Conservation (phyloP, 2,329 filamentous ascomycete genomes). For the Fusarium sublunatum region DNA sequence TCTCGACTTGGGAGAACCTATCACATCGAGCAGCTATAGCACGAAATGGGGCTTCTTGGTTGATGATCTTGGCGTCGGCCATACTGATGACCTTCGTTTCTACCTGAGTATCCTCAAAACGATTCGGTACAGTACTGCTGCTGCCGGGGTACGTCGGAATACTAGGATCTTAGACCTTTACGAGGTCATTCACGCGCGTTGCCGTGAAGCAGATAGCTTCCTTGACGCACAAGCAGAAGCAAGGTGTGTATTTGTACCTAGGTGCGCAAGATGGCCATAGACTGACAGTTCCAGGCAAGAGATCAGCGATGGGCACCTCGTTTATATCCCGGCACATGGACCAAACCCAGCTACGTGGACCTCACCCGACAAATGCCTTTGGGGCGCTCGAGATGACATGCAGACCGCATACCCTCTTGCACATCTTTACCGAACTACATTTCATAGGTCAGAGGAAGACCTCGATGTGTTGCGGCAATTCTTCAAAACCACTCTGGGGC, state of each 20-base stretch:
- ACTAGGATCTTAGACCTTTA: slow-evolving; percentile 34
- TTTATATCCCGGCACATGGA: slow-evolving; percentile 21
- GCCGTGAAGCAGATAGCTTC: slow-evolving; percentile 25
- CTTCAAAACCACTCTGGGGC: slow-evolving; percentile 17
- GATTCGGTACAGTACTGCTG: slow-evolving; percentile 10
- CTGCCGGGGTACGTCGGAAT: slow-evolving; percentile 9
- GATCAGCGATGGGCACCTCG: slow-evolving; percentile 9
- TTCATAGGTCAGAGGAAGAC: slow-evolving; percentile 15
- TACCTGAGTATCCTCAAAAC: slow-evolving; percentile 29
- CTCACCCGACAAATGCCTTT: slow-evolving; percentile 20
- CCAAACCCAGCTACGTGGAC: slow-evolving; percentile 21
- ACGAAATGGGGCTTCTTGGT: slow-evolving; percentile 38
- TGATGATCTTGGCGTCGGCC: slow-evolving; percentile 29
- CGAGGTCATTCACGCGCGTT: slow-evolving; percentile 30
- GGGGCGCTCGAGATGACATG: slow-evolving; percentile 32
- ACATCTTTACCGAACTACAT: slow-evolving; percentile 24
- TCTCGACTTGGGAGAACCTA: slow-evolving; percentile 25
- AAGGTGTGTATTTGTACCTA: slow-evolving; percentile 9
- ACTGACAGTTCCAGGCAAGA: slow-evolving; percentile 10
- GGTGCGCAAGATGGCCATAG: accelerated
- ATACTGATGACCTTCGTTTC: slow-evolving; percentile 33
- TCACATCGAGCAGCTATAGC: slow-evolving; percentile 19
- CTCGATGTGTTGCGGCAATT: slow-evolving; percentile 34
- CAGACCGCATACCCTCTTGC: slow-evolving; percentile 29
- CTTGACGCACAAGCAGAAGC: slow-evolving; percentile 8